Evolutionary conservation across 805 yeast species (phyloP), one percentile per base, ranked within the genome.

Genomic region (Spencermartinsiella europaea): DNA sequence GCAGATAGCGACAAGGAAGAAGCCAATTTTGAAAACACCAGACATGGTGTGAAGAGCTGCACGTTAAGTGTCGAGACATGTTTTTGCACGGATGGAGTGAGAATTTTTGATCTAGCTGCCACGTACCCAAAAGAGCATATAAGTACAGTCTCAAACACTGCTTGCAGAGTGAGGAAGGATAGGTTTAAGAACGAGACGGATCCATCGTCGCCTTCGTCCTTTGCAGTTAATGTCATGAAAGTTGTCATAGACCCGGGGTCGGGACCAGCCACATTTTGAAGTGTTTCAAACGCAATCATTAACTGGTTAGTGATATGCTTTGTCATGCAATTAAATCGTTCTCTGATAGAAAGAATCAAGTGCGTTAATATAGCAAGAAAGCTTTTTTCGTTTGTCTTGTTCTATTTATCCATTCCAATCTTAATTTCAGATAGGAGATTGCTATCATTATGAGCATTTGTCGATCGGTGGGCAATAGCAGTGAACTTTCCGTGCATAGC

Each of bases 41-140:
- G 78, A 56, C 96, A 90, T 5, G 99, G 98, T 17, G 98, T 93
- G 71, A 93, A 91, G 44, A 91, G 69, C 66, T 87, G 91, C 33
- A 93, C 97, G 61, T 91, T 91, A 44, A 91, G 72, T 47, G 75
- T 70, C 3, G 93, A 81, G 17, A 91, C 74, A 37, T 77, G 74
- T 61, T 85, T 87, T 57, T 89, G 95, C n/a, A 84, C 87, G 36
- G 73, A 68, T 47, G 84, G 76, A 45, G 77, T 78, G 38, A 93
- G 73, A 35, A 86, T 66, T 1, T 91, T 89, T 8, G 78, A 62
- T 52, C 77, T 75, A 5, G 96, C 93, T 31, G 95, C 87, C 68
- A 85, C 71, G 61, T 81, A 90, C 12, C 99, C 99, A 14, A 91
- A 81, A 33, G 85, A 63, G 55, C 96, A 84, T 31, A 93, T 84